phyloP scores from a whole-genome alignment of 441 rosid species.

The Gossypium schwendimanii region DNA sequence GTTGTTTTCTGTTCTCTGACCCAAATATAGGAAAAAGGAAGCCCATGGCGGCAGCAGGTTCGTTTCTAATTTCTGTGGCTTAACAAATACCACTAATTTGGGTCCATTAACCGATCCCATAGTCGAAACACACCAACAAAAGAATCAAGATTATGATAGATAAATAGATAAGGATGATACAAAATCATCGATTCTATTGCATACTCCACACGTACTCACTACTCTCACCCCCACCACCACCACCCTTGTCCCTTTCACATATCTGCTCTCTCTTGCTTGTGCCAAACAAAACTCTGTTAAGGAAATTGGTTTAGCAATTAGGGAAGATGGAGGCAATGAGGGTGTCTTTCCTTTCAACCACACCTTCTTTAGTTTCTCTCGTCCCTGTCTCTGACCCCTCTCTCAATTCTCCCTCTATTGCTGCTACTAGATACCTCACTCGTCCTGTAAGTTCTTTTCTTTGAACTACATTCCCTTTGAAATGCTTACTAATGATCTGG shows the following conservation, averaged over 20 bases:
- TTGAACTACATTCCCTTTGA: not conserved
- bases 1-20: no score
- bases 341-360: conserved; percentile 49
- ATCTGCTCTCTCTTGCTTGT: not conserved
- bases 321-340: conserved; percentile 23
- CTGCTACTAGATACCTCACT: conserved; percentile 22
- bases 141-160: not conserved
- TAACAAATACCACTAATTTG: not conserved
- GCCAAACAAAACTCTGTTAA: not conserved
- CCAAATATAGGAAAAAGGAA: no score
- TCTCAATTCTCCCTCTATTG: conserved; percentile 12
- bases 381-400: conserved; percentile 18
- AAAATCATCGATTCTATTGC: conserved; percentile 8
- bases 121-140: not conserved
- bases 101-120: not conserved
- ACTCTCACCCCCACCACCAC: not conserved
- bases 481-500: not conserved
- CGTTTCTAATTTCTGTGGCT: not conserved
- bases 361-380: conserved; percentile 35
- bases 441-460: conserved; percentile 23
- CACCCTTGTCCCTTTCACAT: not conserved
- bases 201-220: conserved; percentile 18
- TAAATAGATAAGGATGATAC: conserved; percentile 12
- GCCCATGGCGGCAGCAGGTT: not conserved
- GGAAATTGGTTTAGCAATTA: not conserved